Conservation (phyloP, 202 grass and related monocot genomes). For the Setaria italica region DNA sequence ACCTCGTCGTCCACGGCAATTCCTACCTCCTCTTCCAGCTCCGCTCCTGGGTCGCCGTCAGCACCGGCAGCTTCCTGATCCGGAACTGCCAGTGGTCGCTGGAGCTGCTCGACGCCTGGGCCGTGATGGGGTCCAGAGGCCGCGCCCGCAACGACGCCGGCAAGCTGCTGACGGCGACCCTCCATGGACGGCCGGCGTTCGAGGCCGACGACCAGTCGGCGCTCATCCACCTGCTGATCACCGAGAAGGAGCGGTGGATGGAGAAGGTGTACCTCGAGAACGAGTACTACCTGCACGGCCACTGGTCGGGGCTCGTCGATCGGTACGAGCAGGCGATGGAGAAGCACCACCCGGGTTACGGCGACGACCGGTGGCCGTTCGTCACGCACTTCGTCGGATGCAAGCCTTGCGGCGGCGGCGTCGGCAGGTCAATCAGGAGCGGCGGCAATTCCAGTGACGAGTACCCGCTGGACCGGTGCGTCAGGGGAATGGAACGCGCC, state of each 20-base stretch:
- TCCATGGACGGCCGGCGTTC: slow-evolving; percentile 55
- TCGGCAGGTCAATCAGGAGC: not conserved
- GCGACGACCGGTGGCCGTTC: slow-evolving; percentile 72
- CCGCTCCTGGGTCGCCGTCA: slow-evolving; percentile 65
- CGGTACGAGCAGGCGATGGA: slow-evolving; percentile 52
- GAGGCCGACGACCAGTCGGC: slow-evolving; percentile 95
- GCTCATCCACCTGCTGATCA: slow-evolving; percentile 57
- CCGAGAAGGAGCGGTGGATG: slow-evolving; percentile 58
- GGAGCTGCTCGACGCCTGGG: slow-evolving; percentile 67
- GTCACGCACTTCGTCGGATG: slow-evolving; percentile 67
- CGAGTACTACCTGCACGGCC: slow-evolving; percentile 68
- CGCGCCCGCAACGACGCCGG: slow-evolving; percentile 52
- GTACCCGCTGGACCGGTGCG: slow-evolving; percentile 57
- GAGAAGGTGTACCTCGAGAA: slow-evolving; percentile 62
- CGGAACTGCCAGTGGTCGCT: slow-evolving; percentile 81
- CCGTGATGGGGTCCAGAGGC: slow-evolving; percentile 56
- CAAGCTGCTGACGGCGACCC: slow-evolving; percentile 50
- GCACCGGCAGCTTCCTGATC: slow-evolving; percentile 59
- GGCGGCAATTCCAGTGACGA: slow-evolving; percentile 31
- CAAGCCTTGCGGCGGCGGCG: slow-evolving; percentile 36
- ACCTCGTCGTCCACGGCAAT: slow-evolving; percentile 59
- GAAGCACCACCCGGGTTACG: slow-evolving; percentile 62
- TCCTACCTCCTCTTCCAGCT: slow-evolving; percentile 51
- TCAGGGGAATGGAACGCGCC: slow-evolving; percentile 67
- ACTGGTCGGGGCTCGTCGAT: slow-evolving; percentile 58